Conservation (phyloP, 2,329 filamentous ascomycete genomes). For the Penicillium janthinellum region DNA sequence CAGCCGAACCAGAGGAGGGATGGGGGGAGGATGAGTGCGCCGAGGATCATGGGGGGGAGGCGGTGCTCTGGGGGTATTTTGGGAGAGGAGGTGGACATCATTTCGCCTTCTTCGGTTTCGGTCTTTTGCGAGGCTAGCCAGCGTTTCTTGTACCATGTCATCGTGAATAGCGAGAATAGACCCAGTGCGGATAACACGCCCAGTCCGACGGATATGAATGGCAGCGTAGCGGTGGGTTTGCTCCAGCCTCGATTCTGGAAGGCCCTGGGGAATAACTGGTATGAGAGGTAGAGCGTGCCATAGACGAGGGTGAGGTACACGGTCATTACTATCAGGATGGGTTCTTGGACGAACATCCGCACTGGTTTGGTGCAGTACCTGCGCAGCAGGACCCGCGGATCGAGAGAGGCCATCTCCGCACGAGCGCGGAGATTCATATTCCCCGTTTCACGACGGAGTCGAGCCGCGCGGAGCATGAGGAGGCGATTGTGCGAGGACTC, state of each 20-base stretch:
- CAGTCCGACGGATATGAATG: constrained; percentile 30
- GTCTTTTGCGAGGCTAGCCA: constrained; percentile 19
- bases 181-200: constrained; percentile 29
- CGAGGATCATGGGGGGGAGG: constrained; percentile 48
- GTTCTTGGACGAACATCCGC: constrained; percentile 48
- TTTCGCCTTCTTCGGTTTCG: neutral
- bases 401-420: constrained; percentile 42
- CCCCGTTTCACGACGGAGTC: constrained; percentile 48
- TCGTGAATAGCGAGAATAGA: constrained; percentile 33
- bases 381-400: constrained; percentile 35
- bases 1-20: constrained; percentile 53
- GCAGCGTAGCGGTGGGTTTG: constrained; percentile 28
- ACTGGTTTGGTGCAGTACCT: constrained; percentile 47
- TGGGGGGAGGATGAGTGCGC: constrained; percentile 43
- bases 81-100: neutral
- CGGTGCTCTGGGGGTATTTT: constrained; percentile 43
- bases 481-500: constrained; percentile 54
- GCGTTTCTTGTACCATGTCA: constrained; percentile 33
- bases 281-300: constrained; percentile 30
- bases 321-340: constrained; percentile 49
- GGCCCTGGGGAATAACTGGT: constrained; percentile 38
- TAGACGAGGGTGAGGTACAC: constrained; percentile 41
- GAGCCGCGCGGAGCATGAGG: constrained; percentile 48
- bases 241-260: constrained; percentile 36
- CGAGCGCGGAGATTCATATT: constrained; percentile 47